Evolutionary conservation across 139 green algal genomes (phyloP).

Genomic region (Pleodorina starrii): DNA sequence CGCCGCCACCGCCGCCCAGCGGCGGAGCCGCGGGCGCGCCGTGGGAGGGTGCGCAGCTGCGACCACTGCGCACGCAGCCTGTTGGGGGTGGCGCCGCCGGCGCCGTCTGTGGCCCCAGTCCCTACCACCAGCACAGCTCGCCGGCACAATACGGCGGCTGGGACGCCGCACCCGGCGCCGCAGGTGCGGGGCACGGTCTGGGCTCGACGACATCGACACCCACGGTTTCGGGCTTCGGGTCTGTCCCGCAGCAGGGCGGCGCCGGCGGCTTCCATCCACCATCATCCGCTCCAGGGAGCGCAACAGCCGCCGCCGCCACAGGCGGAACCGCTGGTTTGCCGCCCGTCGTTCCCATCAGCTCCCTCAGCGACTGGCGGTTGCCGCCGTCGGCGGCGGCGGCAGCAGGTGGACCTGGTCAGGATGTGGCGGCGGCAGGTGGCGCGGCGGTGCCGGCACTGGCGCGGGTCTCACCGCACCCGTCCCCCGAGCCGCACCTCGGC

Average conservation of each 20-base stretch:
- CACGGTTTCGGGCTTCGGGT: constrained; percentile 4
- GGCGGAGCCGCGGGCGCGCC: neutral
- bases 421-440: neutral
- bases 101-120: constrained; percentile 5
- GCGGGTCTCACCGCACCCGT: neutral
- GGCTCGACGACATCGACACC: constrained; percentile 10
- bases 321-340: neutral
- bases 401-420: neutral
- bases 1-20: neutral
- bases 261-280: neutral
- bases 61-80: constrained; percentile 23
- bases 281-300: neutral
- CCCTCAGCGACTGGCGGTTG: constrained; percentile 39
- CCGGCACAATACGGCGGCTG: constrained; percentile 1
- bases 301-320: neutral
- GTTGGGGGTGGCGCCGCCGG: neutral
- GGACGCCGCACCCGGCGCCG: neutral
- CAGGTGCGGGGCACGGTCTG: neutral
- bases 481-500: neutral
- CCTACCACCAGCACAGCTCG: constrained; percentile 25
- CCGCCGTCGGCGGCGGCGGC: neutral
- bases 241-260: neutral
- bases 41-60: constrained; percentile 6
- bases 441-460: neutral
- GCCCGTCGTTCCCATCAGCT: constrained; percentile 36